Evolutionary conservation across 192 early-diverging fungal species (phyloP).

Genomic region (Coemansia furcata): DNA sequence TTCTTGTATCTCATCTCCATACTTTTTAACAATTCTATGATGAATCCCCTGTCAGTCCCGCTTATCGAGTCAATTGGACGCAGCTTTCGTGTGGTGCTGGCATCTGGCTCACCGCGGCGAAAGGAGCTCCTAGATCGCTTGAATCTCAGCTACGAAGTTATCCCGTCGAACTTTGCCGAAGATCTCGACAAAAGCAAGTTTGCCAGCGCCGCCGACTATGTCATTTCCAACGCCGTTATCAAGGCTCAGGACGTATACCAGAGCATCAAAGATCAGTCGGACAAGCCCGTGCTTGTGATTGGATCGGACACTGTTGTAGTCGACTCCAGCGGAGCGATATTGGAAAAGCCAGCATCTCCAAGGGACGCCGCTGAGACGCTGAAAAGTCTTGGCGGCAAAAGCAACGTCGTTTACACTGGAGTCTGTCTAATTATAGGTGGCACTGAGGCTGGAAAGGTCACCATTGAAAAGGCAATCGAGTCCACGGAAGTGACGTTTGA

Average conservation of each 20-base stretch:
- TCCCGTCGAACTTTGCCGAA: slow-evolving; percentile 76
- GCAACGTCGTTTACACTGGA: slow-evolving; percentile 75
- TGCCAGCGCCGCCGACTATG: slow-evolving; percentile 61
- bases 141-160: slow-evolving; percentile 59
- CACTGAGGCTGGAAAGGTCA: slow-evolving; percentile 2
- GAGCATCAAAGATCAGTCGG: slow-evolving; percentile 33
- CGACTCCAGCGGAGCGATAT: slow-evolving; percentile 58
- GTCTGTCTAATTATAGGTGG: slow-evolving; percentile 55
- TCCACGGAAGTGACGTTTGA: slow-evolving; percentile 68
- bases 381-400: slow-evolving; percentile 55
- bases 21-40: not conserved
- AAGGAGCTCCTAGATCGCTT: slow-evolving; percentile 65
- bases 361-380: slow-evolving; percentile 66
- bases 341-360: slow-evolving; percentile 74
- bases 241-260: slow-evolving; percentile 73
- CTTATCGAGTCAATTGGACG: slow-evolving; percentile 16
- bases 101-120: slow-evolving; percentile 79
- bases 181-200: slow-evolving; percentile 69
- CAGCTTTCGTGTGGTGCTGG: slow-evolving; percentile 62
- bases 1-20: not conserved
- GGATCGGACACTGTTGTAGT: slow-evolving; percentile 82
- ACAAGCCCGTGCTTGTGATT: slow-evolving; percentile 65
- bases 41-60: slow-evolving; percentile 10
- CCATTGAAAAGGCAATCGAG: slow-evolving; percentile 41
- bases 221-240: slow-evolving; percentile 62